A percentile compares a stretch with the other conserved stretches of the same genome.
These are phyloP conservation scores for Penicillium flavigenum DNA, from an alignment of 495 filamentous ascomycete genomes.

Conservation along the genomic window DNA sequence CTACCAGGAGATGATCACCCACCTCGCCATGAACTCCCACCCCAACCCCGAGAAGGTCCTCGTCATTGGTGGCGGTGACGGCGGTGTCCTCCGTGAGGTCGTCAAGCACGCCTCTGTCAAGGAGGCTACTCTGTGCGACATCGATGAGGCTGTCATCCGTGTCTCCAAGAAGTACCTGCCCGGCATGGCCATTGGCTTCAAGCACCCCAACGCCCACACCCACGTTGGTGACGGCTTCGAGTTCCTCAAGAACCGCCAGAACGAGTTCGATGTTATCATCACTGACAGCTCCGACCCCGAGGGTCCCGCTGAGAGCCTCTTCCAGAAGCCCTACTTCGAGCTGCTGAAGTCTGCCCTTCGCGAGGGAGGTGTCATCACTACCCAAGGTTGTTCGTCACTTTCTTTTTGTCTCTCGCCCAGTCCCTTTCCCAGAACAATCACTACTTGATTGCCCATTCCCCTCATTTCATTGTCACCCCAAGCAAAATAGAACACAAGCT, in stretches of 20 bases:
- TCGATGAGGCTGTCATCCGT: conserved; percentile 98
- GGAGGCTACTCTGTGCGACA: conserved; percentile 95
- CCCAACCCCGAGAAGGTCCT: conserved; percentile 97
- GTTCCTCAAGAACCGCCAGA: conserved; percentile 88
- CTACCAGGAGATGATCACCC: conserved; percentile 99
- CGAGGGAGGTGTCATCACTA: conserved; percentile 97
- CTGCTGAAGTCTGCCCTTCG: conserved; percentile 82
- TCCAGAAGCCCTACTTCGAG: conserved; percentile 99
- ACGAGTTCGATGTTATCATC: conserved; percentile 99
- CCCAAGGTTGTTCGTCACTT: conserved; percentile 98
- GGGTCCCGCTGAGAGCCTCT: conserved; percentile 90
- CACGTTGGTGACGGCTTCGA: conserved; percentile 98
- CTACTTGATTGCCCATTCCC: conserved; percentile 1
- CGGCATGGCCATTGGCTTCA: conserved; percentile 86
- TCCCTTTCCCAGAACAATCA: conserved; percentile 13
- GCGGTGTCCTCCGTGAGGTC: conserved; percentile 94
- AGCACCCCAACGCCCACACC: conserved; percentile 87
- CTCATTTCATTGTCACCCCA: neutral
- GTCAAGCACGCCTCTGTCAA: conserved; percentile 95
- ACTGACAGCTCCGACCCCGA: conserved; percentile 98
- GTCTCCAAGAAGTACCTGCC: conserved; percentile 98
- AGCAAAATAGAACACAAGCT: conserved; percentile 23
- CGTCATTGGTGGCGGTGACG: conserved; percentile 96
- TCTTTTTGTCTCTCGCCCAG: conserved; percentile 41
- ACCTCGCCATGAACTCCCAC: conserved; percentile 98